Conservation (phyloP, 1,284 basidiomycete species). For the Agaricales sp. region DNA sequence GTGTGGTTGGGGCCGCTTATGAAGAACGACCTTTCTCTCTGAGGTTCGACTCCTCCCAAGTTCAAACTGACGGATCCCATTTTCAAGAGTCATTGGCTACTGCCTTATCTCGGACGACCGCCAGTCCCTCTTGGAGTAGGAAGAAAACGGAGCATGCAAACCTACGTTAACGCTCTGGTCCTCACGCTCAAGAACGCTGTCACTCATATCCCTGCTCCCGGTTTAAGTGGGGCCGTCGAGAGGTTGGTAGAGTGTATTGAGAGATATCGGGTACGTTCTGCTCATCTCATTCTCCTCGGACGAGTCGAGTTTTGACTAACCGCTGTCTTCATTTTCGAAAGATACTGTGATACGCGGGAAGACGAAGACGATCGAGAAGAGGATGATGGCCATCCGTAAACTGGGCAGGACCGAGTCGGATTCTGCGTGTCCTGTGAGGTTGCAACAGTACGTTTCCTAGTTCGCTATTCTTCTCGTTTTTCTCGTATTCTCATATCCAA, state of each 20-base stretch:
- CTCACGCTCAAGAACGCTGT: background rate
- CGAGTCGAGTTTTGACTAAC: background rate
- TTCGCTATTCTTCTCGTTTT: background rate
- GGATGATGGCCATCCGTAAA: background rate
- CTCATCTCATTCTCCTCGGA: background rate
- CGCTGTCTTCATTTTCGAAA: background rate
- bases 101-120: too few relatives aligned
- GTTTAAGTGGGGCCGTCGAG: background rate
- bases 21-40: too few relatives aligned
- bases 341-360: background rate
- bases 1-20: too few relatives aligned
- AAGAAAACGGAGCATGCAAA: background rate
- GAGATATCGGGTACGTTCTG: background rate
- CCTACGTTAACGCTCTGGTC: background rate
- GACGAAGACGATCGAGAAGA: background rate
- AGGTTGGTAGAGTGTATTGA: background rate
- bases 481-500: background rate
- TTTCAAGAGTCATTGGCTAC: too few relatives aligned
- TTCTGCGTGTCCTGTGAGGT: background rate
- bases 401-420: background rate
- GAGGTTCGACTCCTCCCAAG: too few relatives aligned
- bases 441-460: background rate
- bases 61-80: too few relatives aligned
- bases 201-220: background rate
- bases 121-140: too few relatives aligned